A percentile compares a stretch with the other conserved stretches of the same genome.
Evolutionary conservation across 2,329 filamentous ascomycete species (phyloP).

Genomic region (Ascosphaera apis): DNA sequence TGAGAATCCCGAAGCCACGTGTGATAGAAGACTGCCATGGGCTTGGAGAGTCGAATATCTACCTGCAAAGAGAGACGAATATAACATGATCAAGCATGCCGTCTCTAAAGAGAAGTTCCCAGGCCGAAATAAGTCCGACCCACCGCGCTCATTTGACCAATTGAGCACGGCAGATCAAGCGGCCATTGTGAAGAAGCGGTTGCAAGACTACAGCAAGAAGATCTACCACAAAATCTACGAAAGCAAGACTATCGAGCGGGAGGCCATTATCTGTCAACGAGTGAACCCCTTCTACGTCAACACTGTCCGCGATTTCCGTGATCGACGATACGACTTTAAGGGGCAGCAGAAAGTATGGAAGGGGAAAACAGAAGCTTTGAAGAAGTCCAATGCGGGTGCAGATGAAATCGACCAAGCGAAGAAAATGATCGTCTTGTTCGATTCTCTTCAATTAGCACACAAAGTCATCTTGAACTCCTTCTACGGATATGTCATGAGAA

Average conservation of each 20-base stretch:
- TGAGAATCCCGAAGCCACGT: constrained; percentile 91
- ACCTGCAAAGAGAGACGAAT: constrained; percentile 87
- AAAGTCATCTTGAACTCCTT: constrained; percentile 99
- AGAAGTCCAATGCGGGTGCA: constrained; percentile 52
- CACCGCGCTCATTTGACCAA: constrained; percentile 56
- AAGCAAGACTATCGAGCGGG: constrained; percentile 70
- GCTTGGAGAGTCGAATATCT: constrained; percentile 95
- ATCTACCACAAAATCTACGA: constrained; percentile 99
- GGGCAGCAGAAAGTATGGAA: constrained; percentile 98
- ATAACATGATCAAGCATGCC: constrained; percentile 93
- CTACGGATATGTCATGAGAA: constrained; percentile 98
- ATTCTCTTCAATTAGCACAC: constrained; percentile 88
- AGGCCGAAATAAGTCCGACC: constrained; percentile 46
- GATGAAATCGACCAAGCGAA: constrained; percentile 77
- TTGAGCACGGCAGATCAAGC: constrained; percentile 66
- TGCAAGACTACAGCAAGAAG: constrained; percentile 89
- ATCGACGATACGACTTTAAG: constrained; percentile 95
- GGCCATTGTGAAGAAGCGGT: constrained; percentile 53
- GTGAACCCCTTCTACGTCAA: constrained; percentile 98
- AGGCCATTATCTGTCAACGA: constrained; percentile 93
- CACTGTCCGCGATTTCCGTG: constrained; percentile 86
- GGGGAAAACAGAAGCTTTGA: constrained; percentile 72
- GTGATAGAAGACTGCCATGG: constrained; percentile 85
- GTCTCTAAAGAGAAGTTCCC: constrained; percentile 87
- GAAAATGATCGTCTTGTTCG: constrained; percentile 95